Conservation (phyloP, 305 asterid genomes). For the Fraxinus albicans region DNA sequence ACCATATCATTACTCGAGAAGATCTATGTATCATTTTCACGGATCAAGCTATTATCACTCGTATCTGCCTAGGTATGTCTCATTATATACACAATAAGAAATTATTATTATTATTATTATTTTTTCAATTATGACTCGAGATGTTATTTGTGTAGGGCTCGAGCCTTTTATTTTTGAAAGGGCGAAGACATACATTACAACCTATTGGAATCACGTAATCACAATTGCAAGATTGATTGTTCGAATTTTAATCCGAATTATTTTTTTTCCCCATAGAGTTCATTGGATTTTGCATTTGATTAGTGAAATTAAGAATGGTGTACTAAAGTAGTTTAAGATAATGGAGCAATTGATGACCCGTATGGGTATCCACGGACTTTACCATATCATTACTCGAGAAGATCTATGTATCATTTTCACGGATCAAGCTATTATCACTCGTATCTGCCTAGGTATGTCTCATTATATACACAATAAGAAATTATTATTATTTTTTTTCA, state of each 20-base stretch:
- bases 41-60: neutral
- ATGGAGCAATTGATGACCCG: neutral
- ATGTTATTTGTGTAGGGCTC: slow-evolving; percentile 4
- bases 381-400: neutral
- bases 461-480: neutral
- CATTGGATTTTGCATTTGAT: neutral
- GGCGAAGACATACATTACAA: neutral
- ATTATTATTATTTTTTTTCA: no score
- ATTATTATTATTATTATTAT: no score
- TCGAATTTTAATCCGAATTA: neutral
- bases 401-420: neutral
- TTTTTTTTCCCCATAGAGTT: neutral
- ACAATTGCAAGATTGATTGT: neutral
- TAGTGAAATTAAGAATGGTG: neutral
- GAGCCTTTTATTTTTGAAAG: neutral
- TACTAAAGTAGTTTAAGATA: neutral
- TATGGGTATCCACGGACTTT: neutral
- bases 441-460: neutral
- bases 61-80: neutral
- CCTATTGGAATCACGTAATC: neutral
- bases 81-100: neutral
- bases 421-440: neutral
- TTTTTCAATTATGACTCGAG: neutral
- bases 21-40: neutral
- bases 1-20: neutral